Base-by-base conservation (phyloP, 1,284 basidiomycete species). In the Marasmius tenuissimus region DNA sequence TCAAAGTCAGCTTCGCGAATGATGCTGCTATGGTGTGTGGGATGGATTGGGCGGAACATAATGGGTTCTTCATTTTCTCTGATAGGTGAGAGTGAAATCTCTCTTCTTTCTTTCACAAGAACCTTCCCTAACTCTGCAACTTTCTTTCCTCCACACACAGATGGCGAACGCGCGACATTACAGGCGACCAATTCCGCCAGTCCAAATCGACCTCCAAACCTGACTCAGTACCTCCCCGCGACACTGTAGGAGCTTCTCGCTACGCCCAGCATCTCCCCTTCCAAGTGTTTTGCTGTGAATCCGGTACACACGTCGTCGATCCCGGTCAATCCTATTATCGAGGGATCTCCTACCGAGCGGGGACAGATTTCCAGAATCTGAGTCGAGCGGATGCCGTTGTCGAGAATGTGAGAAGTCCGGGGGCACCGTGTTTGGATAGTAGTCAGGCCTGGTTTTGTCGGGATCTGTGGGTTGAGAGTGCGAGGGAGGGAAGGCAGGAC, bases 11-110 rank as follows among this genome's bases (percentile, higher is more conserved):
- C 72, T 83, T 92, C 67, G 83, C 85, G 42, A 98, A 97, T 72
- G 87, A 94, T 68, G 96, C 96, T 0, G 93, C 94, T 0, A 94
- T 98, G 93, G 94, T 97, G 1, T 97, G 96, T 72, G 94, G 95
- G 27, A 97, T 97, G 96, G 96, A 98, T 73, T 98, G 96, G 96
- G 95, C 94, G 27, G 95, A 98, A 75, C 92, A 95, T 72, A 93
- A 95, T 67, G 94, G 94, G 0, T 92, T 94, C 76, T 98, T 97
- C 79, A 95, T 97, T 68, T 97, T 97, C 77, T 97, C 95, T 27
- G 96, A 97, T 75, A 85, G 96, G 93, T 92, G 67, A 60, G 83
- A 27, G 27, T 20, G 12, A 48, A 48, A 53, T 42, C 65, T 11
- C 14, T 38, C 14, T 57, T 39, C 22, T 35, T 55, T 38, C 50